Conservation (phyloP, 352 stramenopile genomes). For the Pythium brassicae region DNA sequence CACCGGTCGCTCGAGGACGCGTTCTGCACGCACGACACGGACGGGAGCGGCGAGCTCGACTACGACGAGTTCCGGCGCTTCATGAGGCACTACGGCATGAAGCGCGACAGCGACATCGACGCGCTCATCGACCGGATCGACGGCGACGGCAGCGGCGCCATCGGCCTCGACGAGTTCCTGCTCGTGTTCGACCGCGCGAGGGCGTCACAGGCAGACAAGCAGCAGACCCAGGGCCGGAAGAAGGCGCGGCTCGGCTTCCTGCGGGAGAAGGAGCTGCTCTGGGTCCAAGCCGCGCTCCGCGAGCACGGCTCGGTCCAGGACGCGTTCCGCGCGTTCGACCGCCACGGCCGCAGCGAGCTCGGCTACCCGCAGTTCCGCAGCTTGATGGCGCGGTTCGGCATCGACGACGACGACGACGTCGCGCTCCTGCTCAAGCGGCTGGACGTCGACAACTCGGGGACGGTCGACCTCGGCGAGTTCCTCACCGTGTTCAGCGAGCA, state of each 20-base stretch:
- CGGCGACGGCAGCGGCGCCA: conserved; percentile 26
- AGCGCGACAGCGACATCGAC: conserved; percentile 29
- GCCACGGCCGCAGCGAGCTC: conserved; percentile 26
- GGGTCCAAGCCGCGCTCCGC: conserved; percentile 38
- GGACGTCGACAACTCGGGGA: conserved; percentile 43
- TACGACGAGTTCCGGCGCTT: conserved; percentile 46
- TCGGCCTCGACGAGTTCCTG: conserved; percentile 44
- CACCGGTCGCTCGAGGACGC: conserved; percentile 29
- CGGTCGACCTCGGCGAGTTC: conserved; percentile 52
- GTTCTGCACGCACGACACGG: conserved; percentile 31
- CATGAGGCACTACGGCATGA: conserved; percentile 48
- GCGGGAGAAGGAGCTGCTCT: conserved; percentile 47
- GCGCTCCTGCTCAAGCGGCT: conserved; percentile 38
- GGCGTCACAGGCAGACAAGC: background rate
- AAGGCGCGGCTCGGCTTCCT: conserved; percentile 21
- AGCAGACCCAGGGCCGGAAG: conserved; percentile 5
- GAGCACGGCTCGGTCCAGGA: conserved; percentile 36
- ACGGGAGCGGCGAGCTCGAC: conserved; percentile 40
- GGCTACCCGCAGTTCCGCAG: conserved; percentile 58
- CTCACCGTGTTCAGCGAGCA: conserved; percentile 45
- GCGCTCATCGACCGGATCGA: conserved; percentile 36
- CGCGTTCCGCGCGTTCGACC: conserved; percentile 43
- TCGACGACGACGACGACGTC: conserved; percentile 45
- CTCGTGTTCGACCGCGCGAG: conserved; percentile 23
- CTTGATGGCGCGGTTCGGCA: conserved; percentile 45